Evolutionary conservation across 495 filamentous ascomycete species (phyloP), one percentile per base, ranked within the genome.

Genomic region (Thermothielavioides terrestris): DNA sequence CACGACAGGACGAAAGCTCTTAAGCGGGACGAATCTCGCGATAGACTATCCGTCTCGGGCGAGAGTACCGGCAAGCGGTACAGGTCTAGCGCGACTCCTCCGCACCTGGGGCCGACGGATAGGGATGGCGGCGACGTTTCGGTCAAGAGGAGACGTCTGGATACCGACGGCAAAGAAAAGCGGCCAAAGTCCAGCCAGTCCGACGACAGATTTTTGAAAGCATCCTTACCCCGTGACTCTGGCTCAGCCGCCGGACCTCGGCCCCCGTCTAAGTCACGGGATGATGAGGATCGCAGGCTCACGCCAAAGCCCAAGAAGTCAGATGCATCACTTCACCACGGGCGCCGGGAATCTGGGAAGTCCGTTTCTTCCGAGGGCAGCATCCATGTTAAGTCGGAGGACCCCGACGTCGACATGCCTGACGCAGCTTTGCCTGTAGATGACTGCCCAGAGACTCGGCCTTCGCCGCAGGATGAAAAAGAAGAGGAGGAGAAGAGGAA

Each of bases 51-150:
- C 41, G 64, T 56, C 53, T 69, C 61, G 15, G 72, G 70, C 14
- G 77, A 81, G 45, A 55, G 57, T 41, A 65, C 74, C 37, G 67
- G 78, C 40, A 89, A 88, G 58, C 77, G 85, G 36, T 76, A 79
- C 54, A 78, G 85, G 32, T 70, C 72, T 44, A 88, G 85, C 57
- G 75, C 72, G 12, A 86, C 83, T 4, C 85, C 85, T 2, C 81
- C 85, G 39, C 71, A 79, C 49, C 76, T 72, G 42, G 74, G 73
- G 23, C 71, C 72, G 30, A 67, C 72, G 21, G 77, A 77, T 30
- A 69, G 72, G 49, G 74, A 77, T 49, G 53, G 77, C 65, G 60
- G 73, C 69, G 71, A 84, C 71, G 68, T 58, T 25, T 70, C 74
- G 17, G 45, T 65, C 27, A 80, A 80, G 58, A 63, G 68, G 50